Evolutionary conservation across 371 early-diverging fungal species (phyloP), one percentile per base, ranked within the genome.

Genomic region (Blakeslea trispora): DNA sequence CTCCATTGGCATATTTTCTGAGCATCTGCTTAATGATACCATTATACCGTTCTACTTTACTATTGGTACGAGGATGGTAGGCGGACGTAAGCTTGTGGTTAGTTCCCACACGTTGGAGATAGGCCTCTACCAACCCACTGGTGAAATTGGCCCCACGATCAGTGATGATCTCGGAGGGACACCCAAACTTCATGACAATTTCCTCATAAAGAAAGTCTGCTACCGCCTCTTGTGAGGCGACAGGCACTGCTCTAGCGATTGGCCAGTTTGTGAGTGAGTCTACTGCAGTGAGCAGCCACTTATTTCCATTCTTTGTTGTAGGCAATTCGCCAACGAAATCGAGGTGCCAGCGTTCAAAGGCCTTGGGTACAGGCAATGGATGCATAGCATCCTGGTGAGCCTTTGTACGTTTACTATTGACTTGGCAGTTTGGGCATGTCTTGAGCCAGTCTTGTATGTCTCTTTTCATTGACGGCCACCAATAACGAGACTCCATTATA

Each of bases 241-340:
- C 37, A 4, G 45, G 45, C 11, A 57, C 17, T 0, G 57, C 50
- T 21, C 52, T 55, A 5, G 77, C 72, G 15, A 73, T 59, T 0
- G 68, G 57, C 79, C 79, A 77, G 31, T 62, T 73, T 4, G 77
- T 78, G 0, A 64, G 45, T 45, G 65, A 65, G 43, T 81, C 79
- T 10, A 79, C 74, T 0, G 76, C 77, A 0, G 59, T 58, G 1
- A 70, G 43, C 9, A 65, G 15, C 70, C 65, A 70, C 1, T 53
- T 47, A 35, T 65, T 65, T 1, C 66, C 63, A n/a, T 28, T 39
- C 1, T 39, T 9, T 7, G 66, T 62, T 5, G 46, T 55, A 2
- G 66, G 66, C 1, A 62, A 50, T 40, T 70, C 28, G 5, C 28
- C 70, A 34, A 70, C 45, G 23, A 70, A 65, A 35, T 63, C 70